Evolutionary conservation across 768 basidiomycete genomes (phyloP).

Genomic region (Clitopilus passeckerianus): DNA sequence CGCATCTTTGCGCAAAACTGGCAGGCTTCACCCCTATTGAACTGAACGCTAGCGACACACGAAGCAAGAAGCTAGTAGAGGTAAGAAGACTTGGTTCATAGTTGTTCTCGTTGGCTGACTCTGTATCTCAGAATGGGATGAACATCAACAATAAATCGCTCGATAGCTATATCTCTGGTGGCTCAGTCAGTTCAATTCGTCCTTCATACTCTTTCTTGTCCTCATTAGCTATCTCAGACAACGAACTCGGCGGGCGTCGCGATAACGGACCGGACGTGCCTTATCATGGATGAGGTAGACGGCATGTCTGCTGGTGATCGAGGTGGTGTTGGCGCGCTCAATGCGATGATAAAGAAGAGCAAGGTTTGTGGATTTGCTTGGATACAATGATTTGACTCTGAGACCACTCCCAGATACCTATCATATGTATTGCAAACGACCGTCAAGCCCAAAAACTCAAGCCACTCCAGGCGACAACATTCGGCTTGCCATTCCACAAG

Average conservation of each 20-base stretch:
- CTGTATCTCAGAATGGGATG: conserved; percentile 60
- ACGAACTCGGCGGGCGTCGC: conserved; percentile 67
- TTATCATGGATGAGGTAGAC: conserved; percentile 99
- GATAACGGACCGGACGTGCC: conserved; percentile 75
- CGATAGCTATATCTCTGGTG: conserved; percentile 76
- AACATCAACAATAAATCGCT: conserved; percentile 88
- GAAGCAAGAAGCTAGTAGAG: conserved; percentile 97
- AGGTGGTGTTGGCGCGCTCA: conserved; percentile 93
- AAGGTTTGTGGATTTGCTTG: conserved; percentile 42
- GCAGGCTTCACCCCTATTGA: conserved; percentile 92
- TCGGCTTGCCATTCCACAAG: conserved; percentile 74
- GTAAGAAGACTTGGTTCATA: conserved; percentile 30
- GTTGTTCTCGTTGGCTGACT: neutral
- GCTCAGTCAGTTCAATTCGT: conserved; percentile 30
- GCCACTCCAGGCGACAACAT: conserved; percentile 71
- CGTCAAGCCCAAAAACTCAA: conserved; percentile 84
- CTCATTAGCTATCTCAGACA: conserved; percentile 23
- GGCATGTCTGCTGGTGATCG: conserved; percentile 98
- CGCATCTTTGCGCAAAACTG: conserved; percentile 88
- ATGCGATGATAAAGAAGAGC: conserved; percentile 88
- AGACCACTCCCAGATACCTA: conserved; percentile 67
- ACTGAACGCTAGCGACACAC: conserved; percentile 90
- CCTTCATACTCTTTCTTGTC: neutral
- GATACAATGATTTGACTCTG: neutral
- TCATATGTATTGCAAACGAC: conserved; percentile 98